A percentile compares a stretch with the other conserved stretches of the same genome.
phyloP scores from a whole-genome alignment of 352 stramenopile genomes.

The Globisporangium carolinianum region DNA sequence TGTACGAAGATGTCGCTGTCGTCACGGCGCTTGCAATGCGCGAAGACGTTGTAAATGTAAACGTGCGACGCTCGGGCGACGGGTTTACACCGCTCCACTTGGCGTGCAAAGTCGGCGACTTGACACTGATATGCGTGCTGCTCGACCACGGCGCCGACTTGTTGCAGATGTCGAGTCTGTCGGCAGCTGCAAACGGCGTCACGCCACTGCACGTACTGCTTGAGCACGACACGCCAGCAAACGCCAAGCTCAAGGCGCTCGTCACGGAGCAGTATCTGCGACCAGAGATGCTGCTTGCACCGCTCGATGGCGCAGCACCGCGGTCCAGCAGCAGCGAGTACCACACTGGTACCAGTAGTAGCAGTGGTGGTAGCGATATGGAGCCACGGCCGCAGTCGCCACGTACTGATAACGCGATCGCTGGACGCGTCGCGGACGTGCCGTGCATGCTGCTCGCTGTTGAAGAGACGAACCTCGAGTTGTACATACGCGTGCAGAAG shows the following conservation, averaged over 20 bases:
- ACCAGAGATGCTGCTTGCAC: conserved; percentile 31
- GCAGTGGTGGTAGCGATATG: too few relatives aligned
- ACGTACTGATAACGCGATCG: too few relatives aligned
- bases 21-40: conserved; percentile 25
- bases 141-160: conserved; percentile 45
- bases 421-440: conserved; percentile 3
- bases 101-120: conserved; percentile 46
- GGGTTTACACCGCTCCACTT: conserved; percentile 62
- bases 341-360: not conserved
- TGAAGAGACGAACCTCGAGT: conserved; percentile 40
- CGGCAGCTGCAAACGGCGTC: conserved; percentile 24
- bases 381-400: too few relatives aligned
- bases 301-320: not conserved
- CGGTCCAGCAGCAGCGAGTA: not conserved
- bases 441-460: conserved; percentile 45
- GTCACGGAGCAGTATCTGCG: conserved; percentile 30
- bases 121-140: conserved; percentile 40
- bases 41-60: conserved; percentile 37
- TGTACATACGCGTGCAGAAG: conserved; percentile 35
- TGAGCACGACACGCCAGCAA: conserved; percentile 38
- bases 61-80: conserved; percentile 50
- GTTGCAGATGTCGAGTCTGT: conserved; percentile 39
- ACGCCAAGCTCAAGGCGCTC: conserved; percentile 37
- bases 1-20: conserved; percentile 45
- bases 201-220: conserved; percentile 48